Conservation (phyloP, 164 flowering plant species). For the Cinnamomum chago region DNA sequence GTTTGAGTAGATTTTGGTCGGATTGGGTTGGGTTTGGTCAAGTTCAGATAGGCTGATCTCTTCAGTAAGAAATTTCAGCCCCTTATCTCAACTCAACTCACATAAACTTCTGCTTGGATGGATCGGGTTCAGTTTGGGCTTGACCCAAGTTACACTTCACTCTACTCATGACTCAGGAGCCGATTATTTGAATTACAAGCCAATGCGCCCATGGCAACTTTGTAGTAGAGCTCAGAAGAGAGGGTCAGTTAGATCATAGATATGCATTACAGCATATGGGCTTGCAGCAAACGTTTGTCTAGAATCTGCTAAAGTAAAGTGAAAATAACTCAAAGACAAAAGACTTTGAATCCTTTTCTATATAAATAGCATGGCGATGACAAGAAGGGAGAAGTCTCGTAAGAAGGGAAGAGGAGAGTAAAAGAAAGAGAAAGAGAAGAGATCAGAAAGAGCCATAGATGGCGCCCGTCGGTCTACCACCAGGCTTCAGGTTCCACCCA, state of each 20-base stretch:
- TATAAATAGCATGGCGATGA: slow-evolving; percentile 13
- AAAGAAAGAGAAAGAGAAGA: background rate
- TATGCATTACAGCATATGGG: slow-evolving; percentile 16
- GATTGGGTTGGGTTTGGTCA: too few species aligned
- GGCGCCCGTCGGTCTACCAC: slow-evolving; percentile 86
- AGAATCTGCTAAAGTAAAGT: slow-evolving; percentile 80
- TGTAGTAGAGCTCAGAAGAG: background rate
- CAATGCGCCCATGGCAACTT: too few species aligned
- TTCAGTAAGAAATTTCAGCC: too few species aligned
- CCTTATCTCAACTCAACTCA: too few species aligned
- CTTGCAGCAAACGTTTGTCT: slow-evolving; percentile 73
- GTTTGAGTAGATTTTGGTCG: too few species aligned
- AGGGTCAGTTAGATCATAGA: background rate
- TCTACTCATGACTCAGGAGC: too few species aligned
- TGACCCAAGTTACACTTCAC: too few species aligned
- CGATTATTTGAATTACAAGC: too few species aligned
- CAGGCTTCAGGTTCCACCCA: slow-evolving; percentile 89
- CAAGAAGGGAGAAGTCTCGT: slow-evolving; percentile 1
- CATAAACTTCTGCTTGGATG: too few species aligned
- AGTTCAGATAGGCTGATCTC: too few species aligned
- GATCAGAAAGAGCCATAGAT: slow-evolving; percentile 20
- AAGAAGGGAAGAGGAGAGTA: background rate
- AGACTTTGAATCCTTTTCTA: slow-evolving; percentile 53
- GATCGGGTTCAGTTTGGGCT: too few species aligned
- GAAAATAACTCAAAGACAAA: slow-evolving; percentile 45